Evolutionary conservation across 768 basidiomycete species (phyloP), one percentile per base, ranked within the genome.

Genomic region (Tricholoma matsutake): DNA sequence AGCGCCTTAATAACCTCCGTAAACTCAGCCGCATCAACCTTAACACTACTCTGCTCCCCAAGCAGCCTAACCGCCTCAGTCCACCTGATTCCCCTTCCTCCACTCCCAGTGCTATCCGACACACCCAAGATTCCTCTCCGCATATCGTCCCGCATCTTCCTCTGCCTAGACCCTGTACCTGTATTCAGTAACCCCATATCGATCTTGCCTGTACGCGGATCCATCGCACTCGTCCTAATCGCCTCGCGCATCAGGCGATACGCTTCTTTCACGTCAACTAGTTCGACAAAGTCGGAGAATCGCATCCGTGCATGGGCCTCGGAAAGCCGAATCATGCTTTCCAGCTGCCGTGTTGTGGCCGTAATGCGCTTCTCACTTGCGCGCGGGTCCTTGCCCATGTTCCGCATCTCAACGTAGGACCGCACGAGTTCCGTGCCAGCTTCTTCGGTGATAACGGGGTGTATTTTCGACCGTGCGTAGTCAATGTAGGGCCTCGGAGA

Each of bases 271-370:
- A 98, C 97, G 69, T 98, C 97, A 57, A 79, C 75, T 49, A 92
- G 75, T 69, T 96, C 92, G 39, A 99, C 96, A 56, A 83, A 83
- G n/a, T 86, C 81, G 18, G 89, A 90, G 73, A 97, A 90, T 0
- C 95, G 85, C 97, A 98, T 98, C 32, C 96, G 84, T 4, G 97
- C 96, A 71, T 99, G 97, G 0, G 91, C 97, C 75, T 99, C 97
- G 0, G 91, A 89, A 28, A 99, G 85, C 5, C 96, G 90, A 68
- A 99, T 97, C 86, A 99, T 92, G 66, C 89, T 91, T 75, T 99
- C 97, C 14, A 99, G 85, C 73, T 99, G 96, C 54, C 97, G 86
- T 0, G 97, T 98, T 32, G 97, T 98, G 0, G 97, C 97, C 0
- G 97, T 99, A 73, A 99, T 99, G 11, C 96, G 87, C 71, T 92